phyloP scores from a whole-genome alignment of 164 flowering plant species.

The Magnolia officinalis region DNA sequence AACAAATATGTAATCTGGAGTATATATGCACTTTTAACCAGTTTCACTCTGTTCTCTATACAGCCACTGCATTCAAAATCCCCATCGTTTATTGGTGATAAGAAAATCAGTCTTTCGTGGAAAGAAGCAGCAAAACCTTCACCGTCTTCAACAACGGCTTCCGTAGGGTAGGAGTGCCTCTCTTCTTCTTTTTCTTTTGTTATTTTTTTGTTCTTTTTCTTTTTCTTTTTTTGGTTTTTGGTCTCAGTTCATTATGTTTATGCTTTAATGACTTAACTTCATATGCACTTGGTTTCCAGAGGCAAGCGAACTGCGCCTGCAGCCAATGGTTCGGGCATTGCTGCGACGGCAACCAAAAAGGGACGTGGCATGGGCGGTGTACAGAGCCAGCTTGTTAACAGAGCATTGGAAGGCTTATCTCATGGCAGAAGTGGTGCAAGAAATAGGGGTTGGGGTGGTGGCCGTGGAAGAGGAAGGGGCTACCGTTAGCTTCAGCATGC shows the following conservation, averaged over 20 bases:
- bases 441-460: constrained; percentile 44
- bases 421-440: constrained; percentile 58
- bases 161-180: constrained; percentile 44
- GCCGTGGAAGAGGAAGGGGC: constrained; percentile 65
- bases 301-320: constrained; percentile 56
- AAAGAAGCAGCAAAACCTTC: constrained; percentile 66
- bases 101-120: constrained; percentile 87
- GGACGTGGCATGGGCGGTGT: constrained; percentile 69
- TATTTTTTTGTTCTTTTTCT: background rate
- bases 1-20: too few species aligned
- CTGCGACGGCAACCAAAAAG: constrained; percentile 39
- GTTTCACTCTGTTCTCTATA: background rate
- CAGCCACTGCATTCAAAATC: background rate
- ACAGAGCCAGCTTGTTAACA: constrained; percentile 67
- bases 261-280: background rate
- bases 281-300: constrained; percentile 31
- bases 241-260: background rate
- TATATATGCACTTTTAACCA: background rate
- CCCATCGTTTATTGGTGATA: constrained; percentile 80
- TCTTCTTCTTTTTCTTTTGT: background rate
- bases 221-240: background rate
- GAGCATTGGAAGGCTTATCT: constrained; percentile 70
- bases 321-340: constrained; percentile 44
- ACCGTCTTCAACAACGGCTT: constrained; percentile 32
- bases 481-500: constrained; percentile 25